Evolutionary conservation across 495 filamentous ascomycete genomes (phyloP).

Genomic region (Tetracladium setigerum): DNA sequence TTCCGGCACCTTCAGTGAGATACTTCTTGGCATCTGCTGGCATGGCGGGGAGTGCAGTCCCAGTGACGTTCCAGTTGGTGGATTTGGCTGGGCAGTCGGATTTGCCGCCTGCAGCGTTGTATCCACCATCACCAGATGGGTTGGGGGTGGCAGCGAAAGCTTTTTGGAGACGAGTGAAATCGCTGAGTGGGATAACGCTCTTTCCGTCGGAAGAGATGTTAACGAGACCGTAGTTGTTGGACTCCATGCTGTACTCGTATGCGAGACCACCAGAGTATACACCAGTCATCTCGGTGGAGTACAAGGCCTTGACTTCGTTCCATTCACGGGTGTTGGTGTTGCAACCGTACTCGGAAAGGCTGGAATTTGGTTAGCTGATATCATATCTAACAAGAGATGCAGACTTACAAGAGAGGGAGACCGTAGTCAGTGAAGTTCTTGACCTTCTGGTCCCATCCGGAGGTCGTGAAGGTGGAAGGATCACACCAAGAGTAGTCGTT

Average conservation of each 20-base stretch:
- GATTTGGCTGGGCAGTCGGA: slow-evolving; percentile 62
- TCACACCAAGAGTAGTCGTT: slow-evolving; percentile 99
- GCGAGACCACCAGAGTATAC: slow-evolving; percentile 96
- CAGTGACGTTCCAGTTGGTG: slow-evolving; percentile 65
- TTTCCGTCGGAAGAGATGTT: slow-evolving; percentile 29
- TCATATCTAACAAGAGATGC: neutral
- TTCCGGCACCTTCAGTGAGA: slow-evolving; percentile 67
- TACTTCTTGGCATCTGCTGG: slow-evolving; percentile 57
- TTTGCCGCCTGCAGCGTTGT: slow-evolving; percentile 57
- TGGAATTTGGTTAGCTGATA: slow-evolving; percentile 10
- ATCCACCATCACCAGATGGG: slow-evolving; percentile 71
- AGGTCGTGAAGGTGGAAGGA: slow-evolving; percentile 61
- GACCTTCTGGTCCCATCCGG: slow-evolving; percentile 90
- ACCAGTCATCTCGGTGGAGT: slow-evolving; percentile 73
- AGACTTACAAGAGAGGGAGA: slow-evolving; percentile 70
- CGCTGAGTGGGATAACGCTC: slow-evolving; percentile 15
- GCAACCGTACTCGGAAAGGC: slow-evolving; percentile 91
- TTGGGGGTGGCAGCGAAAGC: slow-evolving; percentile 54
- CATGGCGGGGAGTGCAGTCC: slow-evolving; percentile 64
- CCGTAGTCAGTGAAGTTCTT: slow-evolving; percentile 85
- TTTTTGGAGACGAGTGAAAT: slow-evolving; percentile 60
- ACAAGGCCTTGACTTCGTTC: slow-evolving; percentile 71
- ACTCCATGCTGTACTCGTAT: slow-evolving; percentile 87
- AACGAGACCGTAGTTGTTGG: slow-evolving; percentile 72
- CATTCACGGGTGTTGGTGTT: slow-evolving; percentile 71